Evolutionary conservation across 2,329 filamentous ascomycete genomes (phyloP), one percentile per base, ranked within the genome.

Genomic region (Curvularia sp.): DNA sequence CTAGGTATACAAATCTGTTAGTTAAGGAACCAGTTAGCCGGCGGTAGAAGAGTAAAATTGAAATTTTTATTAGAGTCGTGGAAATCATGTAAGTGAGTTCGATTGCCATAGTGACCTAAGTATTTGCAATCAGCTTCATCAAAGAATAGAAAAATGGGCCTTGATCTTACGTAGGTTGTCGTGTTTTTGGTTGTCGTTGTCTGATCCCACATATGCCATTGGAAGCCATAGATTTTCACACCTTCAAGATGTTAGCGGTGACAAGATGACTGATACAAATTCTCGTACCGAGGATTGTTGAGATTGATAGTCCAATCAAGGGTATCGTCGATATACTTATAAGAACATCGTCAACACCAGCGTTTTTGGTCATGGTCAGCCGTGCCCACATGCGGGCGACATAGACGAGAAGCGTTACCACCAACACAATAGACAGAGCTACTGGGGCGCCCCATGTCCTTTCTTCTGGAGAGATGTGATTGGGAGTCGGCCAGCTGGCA

Each of bases 1-100:
- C 42, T 8, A 28, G 13, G 24, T 44, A 44, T 26, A 44, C 13
- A 44, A 44, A 44, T 30, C 15, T 44, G 7, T 24, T 44, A 18
- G 42, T 44, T 28, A 22, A 28, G 5, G 42, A 44, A 9, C 42
- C 42, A 44, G 42, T 44, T 18, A 44, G 24, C 13, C 42, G 42
- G 24, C 42, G 42, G 15, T 44, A 44, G 22, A 44, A 44, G 39
- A 59, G 67, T 3, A 74, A 67, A 13, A 74, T 73, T 2, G 70
- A 71, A 3, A 74, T 63, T 31, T 74, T 74, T 35, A 69, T 73
- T 3, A 72, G 61, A 1, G 61, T 66, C 3, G 70, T 71, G 10
- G 61, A 49, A 8, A 57, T 44, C 10, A 74, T 31, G 43, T 54
- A 49, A 24, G 22, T 49, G 10, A 49, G 43, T 41, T 54, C 52